Base-by-base conservation (phyloP, 2,329 filamentous ascomycete genomes). In the Arachnomyces sp. region DNA sequence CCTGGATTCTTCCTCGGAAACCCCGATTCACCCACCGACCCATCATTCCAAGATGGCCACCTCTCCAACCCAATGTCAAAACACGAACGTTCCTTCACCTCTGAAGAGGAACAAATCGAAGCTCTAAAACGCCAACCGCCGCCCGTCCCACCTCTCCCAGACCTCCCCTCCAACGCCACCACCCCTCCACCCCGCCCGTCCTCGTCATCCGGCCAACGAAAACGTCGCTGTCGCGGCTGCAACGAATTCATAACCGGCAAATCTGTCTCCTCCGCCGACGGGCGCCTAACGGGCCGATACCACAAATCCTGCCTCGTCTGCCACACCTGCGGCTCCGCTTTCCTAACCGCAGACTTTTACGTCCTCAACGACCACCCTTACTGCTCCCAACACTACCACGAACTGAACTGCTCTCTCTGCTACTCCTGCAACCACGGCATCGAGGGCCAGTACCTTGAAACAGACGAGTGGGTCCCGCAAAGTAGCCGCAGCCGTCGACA, bases 231-330 rank as follows among this genome's bases (percentile, higher is more conserved):
- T 68, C 86, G 87, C 54, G 85, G 86, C 1, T 98, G 92, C 61
- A 72, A 77, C 3, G 69, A 83, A 34, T 68, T 74, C 5, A 96
- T 98, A 52, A 77, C 79, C 33, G 90, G 88, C 14, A 96, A 95
- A 66, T 95, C 88, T 1, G 81, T 98, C 43, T 94, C 90, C 28
- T 94, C 88, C 11, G 88, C 88, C 1, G 92, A 95, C 53, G 92
- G 92, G 12, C 82, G 89, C 16, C 71, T 98, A 16, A 94, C 86
- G 0, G 92, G 92, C 7, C 82, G 88, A 47, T 98, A 95, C 62
- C 92, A 98, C 71, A 94, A 93, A 61, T 77, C 83, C 3, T 98
- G 90, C 61, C 96, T 98, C 58, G 85, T 90, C 8, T 98, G 92
- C 72, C 77, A 79, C 3, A 88, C 84, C 1, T 98, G 92, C 67